Percentiles rank a stretch among this genome's conserved stretches.
Conservation (phyloP, 129 eudicot species). For the Pulicaria dysenterica region DNA sequence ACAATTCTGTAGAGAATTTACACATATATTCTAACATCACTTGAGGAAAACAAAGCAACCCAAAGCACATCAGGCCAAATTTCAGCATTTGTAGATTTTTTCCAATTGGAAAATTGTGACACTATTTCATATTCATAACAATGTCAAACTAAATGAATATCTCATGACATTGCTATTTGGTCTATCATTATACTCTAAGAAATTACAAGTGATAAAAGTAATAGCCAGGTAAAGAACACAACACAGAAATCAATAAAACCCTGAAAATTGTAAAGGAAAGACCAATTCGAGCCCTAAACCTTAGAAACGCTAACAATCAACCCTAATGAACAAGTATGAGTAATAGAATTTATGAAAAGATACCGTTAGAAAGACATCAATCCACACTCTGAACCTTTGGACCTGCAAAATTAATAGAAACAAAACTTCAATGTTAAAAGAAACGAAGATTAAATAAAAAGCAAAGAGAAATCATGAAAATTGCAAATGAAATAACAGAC, state of each 20-base stretch:
- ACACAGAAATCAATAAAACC: too few relatives aligned
- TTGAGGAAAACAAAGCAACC: background rate
- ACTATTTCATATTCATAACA: background rate
- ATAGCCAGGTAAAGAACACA: too few relatives aligned
- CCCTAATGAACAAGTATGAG: background rate
- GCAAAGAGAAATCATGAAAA: too few relatives aligned
- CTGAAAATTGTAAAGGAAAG: too few relatives aligned
- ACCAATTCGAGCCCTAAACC: too few relatives aligned
- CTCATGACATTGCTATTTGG: background rate
- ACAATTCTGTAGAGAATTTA: background rate
- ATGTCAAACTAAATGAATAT: too few relatives aligned
- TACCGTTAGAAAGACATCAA: conserved; percentile 35
- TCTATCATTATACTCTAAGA: background rate
- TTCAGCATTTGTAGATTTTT: background rate
- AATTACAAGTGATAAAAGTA: background rate
- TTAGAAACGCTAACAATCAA: too few relatives aligned
- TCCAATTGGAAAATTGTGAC: background rate
- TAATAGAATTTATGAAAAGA: background rate
- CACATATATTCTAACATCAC: background rate
- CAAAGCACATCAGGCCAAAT: background rate
- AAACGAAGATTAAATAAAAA: background rate
- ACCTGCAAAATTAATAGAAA: conserved; percentile 27
- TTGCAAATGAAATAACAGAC: conserved; percentile 19
- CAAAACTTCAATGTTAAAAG: background rate
- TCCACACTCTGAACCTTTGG: conserved; percentile 48